Evolutionary conservation across 345 rosid genomes (phyloP).

Genomic region (Lepidium aucheri): DNA sequence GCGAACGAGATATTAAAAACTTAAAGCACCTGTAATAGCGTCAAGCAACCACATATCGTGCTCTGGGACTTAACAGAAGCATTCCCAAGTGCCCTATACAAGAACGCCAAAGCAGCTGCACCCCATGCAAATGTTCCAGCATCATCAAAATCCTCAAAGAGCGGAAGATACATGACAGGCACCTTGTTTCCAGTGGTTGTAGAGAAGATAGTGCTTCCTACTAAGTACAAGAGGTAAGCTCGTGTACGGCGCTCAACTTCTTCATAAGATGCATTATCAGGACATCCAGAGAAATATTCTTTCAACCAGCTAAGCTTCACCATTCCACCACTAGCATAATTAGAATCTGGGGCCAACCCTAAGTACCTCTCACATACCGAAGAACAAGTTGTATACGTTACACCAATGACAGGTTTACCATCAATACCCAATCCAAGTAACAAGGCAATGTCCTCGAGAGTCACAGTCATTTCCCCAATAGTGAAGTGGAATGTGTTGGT

Average conservation of each 20-base stretch:
- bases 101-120: constrained; percentile 85
- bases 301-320: constrained; percentile 97
- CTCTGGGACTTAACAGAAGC: constrained; percentile 95
- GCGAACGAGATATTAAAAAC: not conserved
- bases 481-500: constrained; percentile 89
- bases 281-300: constrained; percentile 71
- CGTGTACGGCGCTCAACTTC: constrained; percentile 63
- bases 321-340: constrained; percentile 96
- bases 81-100: constrained; percentile 95
- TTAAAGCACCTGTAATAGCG: constrained; percentile 65
- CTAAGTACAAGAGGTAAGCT: constrained; percentile 84
- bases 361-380: constrained; percentile 59
- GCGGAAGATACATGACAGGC: constrained; percentile 94
- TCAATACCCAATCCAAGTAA: constrained; percentile 81
- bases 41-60: constrained; percentile 94
- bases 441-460: constrained; percentile 70
- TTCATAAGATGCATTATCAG: constrained; percentile 49
- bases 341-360: constrained; percentile 61
- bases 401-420: constrained; percentile 86
- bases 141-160: constrained; percentile 72
- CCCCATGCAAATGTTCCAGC: constrained; percentile 92
- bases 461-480: constrained; percentile 88
- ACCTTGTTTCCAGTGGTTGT: constrained; percentile 96
- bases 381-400: constrained; percentile 73
- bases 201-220: constrained; percentile 91